A percentile compares a stretch with the other conserved stretches of the same genome.
phyloP scores from a whole-genome alignment of 805 yeast species.

The Cyberlindnera mississippiensis region DNA sequence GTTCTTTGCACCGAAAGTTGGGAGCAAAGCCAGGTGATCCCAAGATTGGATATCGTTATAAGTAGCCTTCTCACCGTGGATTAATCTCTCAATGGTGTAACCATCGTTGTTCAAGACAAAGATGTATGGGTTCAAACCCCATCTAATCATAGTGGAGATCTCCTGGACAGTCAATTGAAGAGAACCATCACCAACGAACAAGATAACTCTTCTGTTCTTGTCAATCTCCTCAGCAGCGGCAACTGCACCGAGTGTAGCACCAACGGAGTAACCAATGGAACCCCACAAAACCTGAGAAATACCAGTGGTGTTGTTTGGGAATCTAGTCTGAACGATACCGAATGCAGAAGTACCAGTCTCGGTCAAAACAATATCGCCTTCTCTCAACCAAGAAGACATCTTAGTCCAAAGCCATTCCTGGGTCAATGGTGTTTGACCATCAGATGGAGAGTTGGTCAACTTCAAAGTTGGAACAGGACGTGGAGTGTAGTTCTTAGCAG shows the following conservation, averaged over 20 bases:
- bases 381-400: conserved; percentile 56
- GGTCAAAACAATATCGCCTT: conserved; percentile 63
- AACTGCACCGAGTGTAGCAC: conserved; percentile 65
- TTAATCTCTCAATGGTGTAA: conserved; percentile 71
- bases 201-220: conserved; percentile 56
- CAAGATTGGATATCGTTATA: conserved; percentile 68
- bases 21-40: conserved; percentile 57
- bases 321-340: conserved; percentile 62
- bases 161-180: conserved; percentile 72
- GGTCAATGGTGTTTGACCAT: conserved; percentile 44
- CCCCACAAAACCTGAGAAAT: conserved; percentile 77
- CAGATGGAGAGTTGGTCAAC: conserved; percentile 41
- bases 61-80: conserved; percentile 61
- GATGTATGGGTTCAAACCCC: conserved; percentile 63
- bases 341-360: conserved; percentile 77
- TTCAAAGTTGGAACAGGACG: conserved; percentile 53
- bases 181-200: conserved; percentile 75
- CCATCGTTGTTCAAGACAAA: conserved; percentile 70
- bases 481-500: conserved; percentile 43
- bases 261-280: conserved; percentile 68
- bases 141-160: conserved; percentile 63
- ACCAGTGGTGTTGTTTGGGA: conserved; percentile 59
- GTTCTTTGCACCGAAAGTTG: conserved; percentile 44
- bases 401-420: conserved; percentile 71
- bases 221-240: conserved; percentile 64